phyloP scores from a whole-genome alignment of 345 rosid species.

The Populus alba region DNA sequence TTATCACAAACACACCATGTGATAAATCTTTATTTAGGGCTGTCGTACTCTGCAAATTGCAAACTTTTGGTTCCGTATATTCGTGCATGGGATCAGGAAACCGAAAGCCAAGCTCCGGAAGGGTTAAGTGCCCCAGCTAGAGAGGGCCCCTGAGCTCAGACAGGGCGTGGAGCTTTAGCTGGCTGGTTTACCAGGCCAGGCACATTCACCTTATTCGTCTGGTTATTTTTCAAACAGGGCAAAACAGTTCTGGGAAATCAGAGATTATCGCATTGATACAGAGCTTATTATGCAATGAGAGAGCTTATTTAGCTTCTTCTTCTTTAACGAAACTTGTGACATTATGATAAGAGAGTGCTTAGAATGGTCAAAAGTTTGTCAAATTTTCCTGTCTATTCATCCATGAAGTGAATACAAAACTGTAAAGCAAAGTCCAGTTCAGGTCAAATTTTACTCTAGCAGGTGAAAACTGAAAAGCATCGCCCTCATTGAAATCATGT shows the following conservation, averaged over 20 bases:
- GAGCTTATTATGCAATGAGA: neutral
- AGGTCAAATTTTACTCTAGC: neutral
- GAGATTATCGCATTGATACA: neutral
- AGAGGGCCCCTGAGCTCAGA: neutral
- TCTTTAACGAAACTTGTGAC: too few relatives aligned
- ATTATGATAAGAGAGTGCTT: neutral
- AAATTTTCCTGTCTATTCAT: neutral
- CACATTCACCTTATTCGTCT: neutral
- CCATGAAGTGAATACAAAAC: too few relatives aligned
- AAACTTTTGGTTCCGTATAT: neutral
- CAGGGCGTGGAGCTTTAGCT: neutral
- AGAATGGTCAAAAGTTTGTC: neutral
- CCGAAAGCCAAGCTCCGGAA: neutral
- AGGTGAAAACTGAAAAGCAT: neutral
- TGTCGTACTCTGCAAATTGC: too few relatives aligned
- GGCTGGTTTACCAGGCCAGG: constrained; percentile 7
- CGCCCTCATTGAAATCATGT: neutral
- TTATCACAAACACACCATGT: neutral
- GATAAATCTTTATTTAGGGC: too few relatives aligned
- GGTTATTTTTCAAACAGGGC: too few relatives aligned
- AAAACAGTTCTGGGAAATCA: neutral
- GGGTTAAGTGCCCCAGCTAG: constrained; percentile 1
- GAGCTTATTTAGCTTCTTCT: neutral
- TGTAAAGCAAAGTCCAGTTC: too few relatives aligned
- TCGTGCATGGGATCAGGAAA: neutral